phyloP scores from a whole-genome alignment of 768 basidiomycete species.

The Boletus bicolor region DNA sequence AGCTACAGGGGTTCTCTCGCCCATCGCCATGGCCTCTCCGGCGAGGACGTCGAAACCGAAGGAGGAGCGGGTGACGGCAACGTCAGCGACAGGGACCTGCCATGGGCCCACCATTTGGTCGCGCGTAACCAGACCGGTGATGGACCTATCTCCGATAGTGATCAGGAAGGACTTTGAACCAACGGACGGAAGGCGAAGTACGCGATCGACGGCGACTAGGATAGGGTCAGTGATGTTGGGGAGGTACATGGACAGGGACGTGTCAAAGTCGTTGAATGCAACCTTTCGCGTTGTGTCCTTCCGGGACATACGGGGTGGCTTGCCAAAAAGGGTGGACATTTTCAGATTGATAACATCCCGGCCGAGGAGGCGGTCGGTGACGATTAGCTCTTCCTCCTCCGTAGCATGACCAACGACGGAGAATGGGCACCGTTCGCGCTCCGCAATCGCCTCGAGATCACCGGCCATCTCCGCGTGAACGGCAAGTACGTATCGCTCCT shows the following conservation, averaged over 20 bases:
- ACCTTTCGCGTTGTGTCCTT: slow-evolving; percentile 50
- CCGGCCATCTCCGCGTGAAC: slow-evolving; percentile 61
- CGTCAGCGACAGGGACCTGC: slow-evolving; percentile 97
- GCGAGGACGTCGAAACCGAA: slow-evolving; percentile 83
- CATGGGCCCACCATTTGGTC: slow-evolving; percentile 99
- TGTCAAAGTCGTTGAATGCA: slow-evolving; percentile 59
- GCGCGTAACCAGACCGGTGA: slow-evolving; percentile 91
- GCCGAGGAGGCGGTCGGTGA: slow-evolving; percentile 81
- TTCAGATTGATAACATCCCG: slow-evolving; percentile 81
- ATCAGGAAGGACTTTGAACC: slow-evolving; percentile 97
- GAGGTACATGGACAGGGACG: slow-evolving; percentile 63
- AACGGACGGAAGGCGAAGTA: slow-evolving; percentile 88
- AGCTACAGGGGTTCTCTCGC: slow-evolving; percentile 92
- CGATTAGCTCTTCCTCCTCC: slow-evolving; percentile 73
- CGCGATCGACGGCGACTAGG: slow-evolving; percentile 65
- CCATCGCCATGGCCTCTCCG: slow-evolving; percentile 99
- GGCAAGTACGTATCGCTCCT: slow-evolving; percentile 96
- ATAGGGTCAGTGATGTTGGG: slow-evolving; percentile 51
- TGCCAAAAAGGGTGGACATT: slow-evolving; percentile 96
- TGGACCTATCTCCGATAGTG: slow-evolving; percentile 93
- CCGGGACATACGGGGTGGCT: slow-evolving; percentile 88
- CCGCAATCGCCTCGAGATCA: slow-evolving; percentile 72
- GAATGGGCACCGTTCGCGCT: slow-evolving; percentile 90
- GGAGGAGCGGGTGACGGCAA: slow-evolving; percentile 91
- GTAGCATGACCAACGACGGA: slow-evolving; percentile 90